Percentiles rank a stretch among this genome's conserved stretches.
Evolutionary conservation across 371 early-diverging fungal species (phyloP).

Genomic region (Haplosporangium sp.): DNA sequence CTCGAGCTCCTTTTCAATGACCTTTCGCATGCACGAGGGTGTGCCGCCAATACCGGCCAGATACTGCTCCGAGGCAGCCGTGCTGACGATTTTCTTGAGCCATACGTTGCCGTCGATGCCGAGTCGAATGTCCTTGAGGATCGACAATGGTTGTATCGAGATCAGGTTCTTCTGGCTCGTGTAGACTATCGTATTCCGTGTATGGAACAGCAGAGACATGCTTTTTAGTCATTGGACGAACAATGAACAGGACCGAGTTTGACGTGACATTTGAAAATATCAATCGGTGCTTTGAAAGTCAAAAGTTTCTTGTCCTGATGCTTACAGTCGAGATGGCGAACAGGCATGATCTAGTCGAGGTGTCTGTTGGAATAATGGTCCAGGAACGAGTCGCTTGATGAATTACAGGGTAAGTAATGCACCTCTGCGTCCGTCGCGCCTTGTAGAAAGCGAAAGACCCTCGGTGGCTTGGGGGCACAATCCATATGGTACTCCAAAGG

Average conservation of each 20-base stretch:
- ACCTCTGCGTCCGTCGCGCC: too few species aligned
- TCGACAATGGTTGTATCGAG: constrained; percentile 58
- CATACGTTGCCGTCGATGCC: constrained; percentile 86
- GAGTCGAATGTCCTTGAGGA: constrained; percentile 73
- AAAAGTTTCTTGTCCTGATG: background rate
- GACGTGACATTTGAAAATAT: background rate
- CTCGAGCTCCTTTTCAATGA: constrained; percentile 74
- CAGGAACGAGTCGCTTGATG: background rate
- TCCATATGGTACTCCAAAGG: too few species aligned
- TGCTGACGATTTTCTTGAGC: constrained; percentile 58
- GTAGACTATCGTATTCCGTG: constrained; percentile 17
- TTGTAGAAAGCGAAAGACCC: too few species aligned
- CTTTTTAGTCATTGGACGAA: background rate
- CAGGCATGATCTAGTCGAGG: constrained; percentile 57
- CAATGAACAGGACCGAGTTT: too few species aligned
- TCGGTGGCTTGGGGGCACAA: too few species aligned
- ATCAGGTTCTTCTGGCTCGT: constrained; percentile 34
- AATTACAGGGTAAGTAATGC: too few species aligned
- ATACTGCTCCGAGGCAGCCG: constrained; percentile 42
- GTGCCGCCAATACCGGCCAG: constrained; percentile 81
- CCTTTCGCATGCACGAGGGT: constrained; percentile 67
- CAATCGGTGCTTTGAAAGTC: background rate
- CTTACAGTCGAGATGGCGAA: constrained; percentile 73
- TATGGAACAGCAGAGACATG: background rate
- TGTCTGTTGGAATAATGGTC: background rate